Conservation (phyloP, 805 yeast species). For the Brettanomyces anomalus region DNA sequence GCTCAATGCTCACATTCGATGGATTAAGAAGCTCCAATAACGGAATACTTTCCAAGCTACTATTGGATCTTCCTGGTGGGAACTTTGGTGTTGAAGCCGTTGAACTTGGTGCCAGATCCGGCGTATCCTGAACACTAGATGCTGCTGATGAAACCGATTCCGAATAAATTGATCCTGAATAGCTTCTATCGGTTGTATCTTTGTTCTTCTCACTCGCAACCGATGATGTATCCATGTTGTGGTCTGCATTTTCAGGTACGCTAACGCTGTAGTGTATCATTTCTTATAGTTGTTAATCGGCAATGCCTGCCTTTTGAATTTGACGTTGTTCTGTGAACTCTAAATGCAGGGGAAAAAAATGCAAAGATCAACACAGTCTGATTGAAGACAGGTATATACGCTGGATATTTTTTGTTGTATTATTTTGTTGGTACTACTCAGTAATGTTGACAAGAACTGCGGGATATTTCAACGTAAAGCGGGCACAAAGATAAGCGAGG, state of each 20-base stretch:
- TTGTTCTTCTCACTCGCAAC: not conserved
- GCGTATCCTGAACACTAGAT: not conserved
- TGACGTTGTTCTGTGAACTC: too few species aligned
- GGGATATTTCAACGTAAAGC: too few species aligned
- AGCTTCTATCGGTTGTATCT: not conserved
- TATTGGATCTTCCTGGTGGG: slow-evolving; percentile 6
- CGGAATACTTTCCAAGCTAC: slow-evolving; percentile 20
- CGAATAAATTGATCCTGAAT: not conserved
- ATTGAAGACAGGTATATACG: too few species aligned
- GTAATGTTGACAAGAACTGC: too few species aligned
- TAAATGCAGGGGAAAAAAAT: too few species aligned
- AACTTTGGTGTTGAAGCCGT: not conserved
- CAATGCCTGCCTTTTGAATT: too few species aligned
- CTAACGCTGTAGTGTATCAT: not conserved
- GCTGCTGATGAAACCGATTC: not conserved
- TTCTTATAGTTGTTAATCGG: not conserved
- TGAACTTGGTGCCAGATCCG: not conserved
- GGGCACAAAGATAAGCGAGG: too few species aligned
- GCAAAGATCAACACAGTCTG: too few species aligned
- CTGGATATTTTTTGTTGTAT: too few species aligned
- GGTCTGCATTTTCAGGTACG: not conserved
- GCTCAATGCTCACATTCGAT: slow-evolving; percentile 12
- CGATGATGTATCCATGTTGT: not conserved
- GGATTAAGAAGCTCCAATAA: slow-evolving; percentile 26
- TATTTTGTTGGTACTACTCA: too few species aligned